Conservation (phyloP, 1,139 yeast genomes). For the Debaryomyces subglobosus region DNA sequence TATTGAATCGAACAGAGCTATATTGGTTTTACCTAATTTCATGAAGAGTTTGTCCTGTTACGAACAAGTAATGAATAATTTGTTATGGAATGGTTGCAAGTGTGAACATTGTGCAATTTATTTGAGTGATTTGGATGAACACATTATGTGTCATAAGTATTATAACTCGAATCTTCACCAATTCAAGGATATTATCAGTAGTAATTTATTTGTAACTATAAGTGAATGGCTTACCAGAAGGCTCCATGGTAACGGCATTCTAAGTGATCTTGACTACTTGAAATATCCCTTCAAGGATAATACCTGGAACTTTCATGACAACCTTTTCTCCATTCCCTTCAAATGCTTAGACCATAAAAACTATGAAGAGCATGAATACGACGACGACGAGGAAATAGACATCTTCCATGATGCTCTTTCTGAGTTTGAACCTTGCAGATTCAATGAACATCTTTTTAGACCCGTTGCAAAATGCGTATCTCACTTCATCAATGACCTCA, state of each 20-base stretch:
- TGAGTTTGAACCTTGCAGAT: slow-evolving; percentile 22
- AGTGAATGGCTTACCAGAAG: slow-evolving; percentile 48
- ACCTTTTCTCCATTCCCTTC: slow-evolving; percentile 33
- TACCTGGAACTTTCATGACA: slow-evolving; percentile 44
- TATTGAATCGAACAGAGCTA: slow-evolving; percentile 33
- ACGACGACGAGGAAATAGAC: slow-evolving; percentile 32
- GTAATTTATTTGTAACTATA: slow-evolving; percentile 56
- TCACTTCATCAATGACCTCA: slow-evolving; percentile 39
- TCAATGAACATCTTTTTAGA: slow-evolving; percentile 15
- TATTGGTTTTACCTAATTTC: slow-evolving; percentile 58
- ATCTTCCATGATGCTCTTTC: slow-evolving; percentile 30
- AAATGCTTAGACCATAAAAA: slow-evolving; percentile 38
- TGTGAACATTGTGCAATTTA: slow-evolving; percentile 57
- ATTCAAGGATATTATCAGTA: slow-evolving; percentile 62
- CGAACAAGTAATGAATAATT: slow-evolving; percentile 67
- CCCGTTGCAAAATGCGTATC: slow-evolving; percentile 29
- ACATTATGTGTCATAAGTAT: slow-evolving; percentile 63
- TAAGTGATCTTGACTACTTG: slow-evolving; percentile 27
- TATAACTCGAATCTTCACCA: slow-evolving; percentile 45
- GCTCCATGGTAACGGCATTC: slow-evolving; percentile 20
- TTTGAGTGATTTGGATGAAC: slow-evolving; percentile 57
- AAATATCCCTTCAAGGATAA: slow-evolving; percentile 27
- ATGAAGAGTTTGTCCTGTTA: slow-evolving; percentile 64
- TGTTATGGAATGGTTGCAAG: slow-evolving; percentile 77
- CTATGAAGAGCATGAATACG: slow-evolving; percentile 44